Conservation (phyloP, 441 rosid genomes). For the Mallotus japonicus region DNA sequence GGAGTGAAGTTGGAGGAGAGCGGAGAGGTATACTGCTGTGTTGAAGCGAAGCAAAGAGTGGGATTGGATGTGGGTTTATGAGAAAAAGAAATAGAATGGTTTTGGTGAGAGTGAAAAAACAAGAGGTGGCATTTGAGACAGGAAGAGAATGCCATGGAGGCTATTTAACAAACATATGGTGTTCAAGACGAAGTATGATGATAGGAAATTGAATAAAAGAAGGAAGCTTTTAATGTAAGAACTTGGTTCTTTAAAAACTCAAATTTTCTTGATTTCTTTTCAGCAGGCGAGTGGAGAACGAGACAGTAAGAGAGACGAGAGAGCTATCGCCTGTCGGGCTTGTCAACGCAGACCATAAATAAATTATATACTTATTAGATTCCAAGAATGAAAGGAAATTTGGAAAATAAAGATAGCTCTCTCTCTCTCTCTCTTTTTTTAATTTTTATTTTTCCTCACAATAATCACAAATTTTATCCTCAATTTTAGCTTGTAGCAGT, state of each 20-base stretch:
- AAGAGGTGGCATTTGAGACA: slow-evolving; percentile 19
- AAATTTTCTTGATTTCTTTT: not conserved
- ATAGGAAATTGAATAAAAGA: not conserved
- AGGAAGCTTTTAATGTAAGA: not conserved
- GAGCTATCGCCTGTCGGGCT: too few species aligned
- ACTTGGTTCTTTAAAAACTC: not conserved
- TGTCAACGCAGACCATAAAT: too few species aligned
- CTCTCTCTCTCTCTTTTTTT: too few species aligned
- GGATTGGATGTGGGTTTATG: slow-evolving; percentile 35
- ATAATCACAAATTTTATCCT: too few species aligned
- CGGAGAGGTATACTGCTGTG: slow-evolving; percentile 21
- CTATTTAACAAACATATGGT: slow-evolving; percentile 1
- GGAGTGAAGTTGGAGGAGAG: slow-evolving; percentile 58
- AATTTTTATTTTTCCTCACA: too few species aligned
- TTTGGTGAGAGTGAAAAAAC: slow-evolving; percentile 19
- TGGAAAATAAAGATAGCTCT: too few species aligned
- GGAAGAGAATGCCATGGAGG: slow-evolving; percentile 13
- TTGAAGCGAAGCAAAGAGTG: slow-evolving; percentile 39
- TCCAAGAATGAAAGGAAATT: too few species aligned
- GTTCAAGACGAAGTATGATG: not conserved
- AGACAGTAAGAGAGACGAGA: too few species aligned
- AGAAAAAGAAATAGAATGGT: slow-evolving; percentile 30
- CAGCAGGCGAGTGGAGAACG: not conserved
- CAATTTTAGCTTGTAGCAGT: too few species aligned
- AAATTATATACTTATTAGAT: too few species aligned